A percentile compares a stretch with the other conserved stretches of the same genome.
Evolutionary conservation across 805 yeast species (phyloP).

Genomic region (Yarrowia deformans): DNA sequence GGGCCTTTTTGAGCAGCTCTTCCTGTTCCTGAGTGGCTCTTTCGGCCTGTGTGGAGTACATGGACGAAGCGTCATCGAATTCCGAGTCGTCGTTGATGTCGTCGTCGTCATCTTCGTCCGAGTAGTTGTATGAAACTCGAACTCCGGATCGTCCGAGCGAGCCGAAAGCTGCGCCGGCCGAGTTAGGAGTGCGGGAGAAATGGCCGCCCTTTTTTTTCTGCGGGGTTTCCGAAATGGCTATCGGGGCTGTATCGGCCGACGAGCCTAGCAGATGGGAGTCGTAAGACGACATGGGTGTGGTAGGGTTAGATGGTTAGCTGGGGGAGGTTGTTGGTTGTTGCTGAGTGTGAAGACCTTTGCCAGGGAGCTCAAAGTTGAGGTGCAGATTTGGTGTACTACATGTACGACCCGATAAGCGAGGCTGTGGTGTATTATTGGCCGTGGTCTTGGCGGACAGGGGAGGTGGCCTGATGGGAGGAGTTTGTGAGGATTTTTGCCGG

Average conservation of each 20-base stretch:
- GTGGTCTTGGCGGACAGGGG: no score
- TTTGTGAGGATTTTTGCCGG: no score
- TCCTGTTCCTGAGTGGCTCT: slow-evolving; percentile 32
- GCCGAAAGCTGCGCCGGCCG: slow-evolving; percentile 32
- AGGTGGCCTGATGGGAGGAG: no score
- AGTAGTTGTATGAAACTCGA: slow-evolving; percentile 16
- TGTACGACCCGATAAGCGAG: slow-evolving; percentile 15
- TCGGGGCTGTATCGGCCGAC: slow-evolving; percentile 38
- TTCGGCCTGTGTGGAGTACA: slow-evolving; percentile 33
- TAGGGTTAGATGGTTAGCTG: no score
- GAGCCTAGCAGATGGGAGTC: slow-evolving; percentile 31
- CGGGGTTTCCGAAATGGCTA: slow-evolving; percentile 33
- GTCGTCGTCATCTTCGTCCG: slow-evolving; percentile 32
- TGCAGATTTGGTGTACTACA: slow-evolving; percentile 25
- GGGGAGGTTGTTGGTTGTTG: no score
- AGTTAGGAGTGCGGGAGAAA: slow-evolving; percentile 28
- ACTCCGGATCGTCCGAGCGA: slow-evolving; percentile 37
- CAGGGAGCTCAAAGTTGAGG: neutral
- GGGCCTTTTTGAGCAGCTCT: slow-evolving; percentile 36
- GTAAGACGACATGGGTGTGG: slow-evolving; percentile 34
- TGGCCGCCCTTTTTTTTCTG: slow-evolving; percentile 35
- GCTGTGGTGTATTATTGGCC: no score
- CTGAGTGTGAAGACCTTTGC: neutral
- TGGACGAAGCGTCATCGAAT: slow-evolving; percentile 30
- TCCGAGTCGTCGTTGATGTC: slow-evolving; percentile 22